These are phyloP conservation scores for Solanum lycopersicoides DNA, from an alignment of 257 asterid species.

Conservation along the genomic window DNA sequence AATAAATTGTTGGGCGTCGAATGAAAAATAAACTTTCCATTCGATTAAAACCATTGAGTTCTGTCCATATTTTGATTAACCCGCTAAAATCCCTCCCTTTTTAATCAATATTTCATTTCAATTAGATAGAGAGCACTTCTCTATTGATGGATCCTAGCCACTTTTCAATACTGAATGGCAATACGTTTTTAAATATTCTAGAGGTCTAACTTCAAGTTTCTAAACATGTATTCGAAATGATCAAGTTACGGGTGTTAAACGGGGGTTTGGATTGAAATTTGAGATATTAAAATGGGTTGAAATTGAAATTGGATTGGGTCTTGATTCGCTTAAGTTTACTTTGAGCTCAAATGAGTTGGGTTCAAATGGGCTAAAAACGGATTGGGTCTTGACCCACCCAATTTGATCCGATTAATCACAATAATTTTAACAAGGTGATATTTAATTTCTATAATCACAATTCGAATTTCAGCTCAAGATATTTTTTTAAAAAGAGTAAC, in stretches of 20 bases:
- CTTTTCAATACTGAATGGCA: background rate
- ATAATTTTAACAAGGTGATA: no score
- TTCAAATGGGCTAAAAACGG: no score
- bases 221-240: background rate
- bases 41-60: background rate
- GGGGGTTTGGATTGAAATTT: no score
- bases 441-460: no score
- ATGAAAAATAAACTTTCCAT: background rate
- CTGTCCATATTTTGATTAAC: background rate
- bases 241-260: background rate
- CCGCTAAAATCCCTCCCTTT: background rate
- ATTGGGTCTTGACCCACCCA: no score
- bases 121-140: background rate
- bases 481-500: no score
- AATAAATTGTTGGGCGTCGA: background rate
- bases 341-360: no score
- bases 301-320: no score
- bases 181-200: background rate
- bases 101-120: background rate
- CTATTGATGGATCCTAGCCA: background rate
- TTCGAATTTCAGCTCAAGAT: no score
- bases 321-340: no score
- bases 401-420: no score
- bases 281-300: no score
- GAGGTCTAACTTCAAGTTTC: background rate